Evolutionary conservation across 1,284 basidiomycete species (phyloP).

Genomic region (Rhizoctonia solani): DNA sequence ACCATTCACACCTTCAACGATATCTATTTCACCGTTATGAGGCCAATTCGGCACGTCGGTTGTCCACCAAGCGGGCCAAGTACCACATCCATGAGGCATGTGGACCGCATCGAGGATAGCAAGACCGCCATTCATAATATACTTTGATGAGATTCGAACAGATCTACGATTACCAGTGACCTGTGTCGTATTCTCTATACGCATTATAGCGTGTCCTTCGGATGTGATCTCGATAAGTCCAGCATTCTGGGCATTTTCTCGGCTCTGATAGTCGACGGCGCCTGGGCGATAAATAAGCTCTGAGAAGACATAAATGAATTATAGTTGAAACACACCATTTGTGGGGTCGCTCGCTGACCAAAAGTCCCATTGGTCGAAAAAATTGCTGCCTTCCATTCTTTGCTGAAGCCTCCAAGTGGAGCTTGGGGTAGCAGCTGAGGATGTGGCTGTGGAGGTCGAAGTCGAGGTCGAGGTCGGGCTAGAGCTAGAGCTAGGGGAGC

Average conservation of each 20-base stretch:
- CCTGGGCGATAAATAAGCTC: not conserved
- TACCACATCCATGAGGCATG: conserved; percentile 88
- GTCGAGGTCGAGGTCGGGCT: not conserved
- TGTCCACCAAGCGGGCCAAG: conserved; percentile 65
- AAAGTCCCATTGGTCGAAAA: conserved; percentile 33
- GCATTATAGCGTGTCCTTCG: conserved; percentile 30
- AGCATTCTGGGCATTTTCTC: not conserved
- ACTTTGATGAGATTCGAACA: conserved; percentile 29
- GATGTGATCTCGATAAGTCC: conserved; percentile 27
- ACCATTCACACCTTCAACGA: conserved; percentile 49
- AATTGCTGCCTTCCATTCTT: not conserved
- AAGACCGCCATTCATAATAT: conserved; percentile 44
- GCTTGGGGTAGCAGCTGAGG: not conserved
- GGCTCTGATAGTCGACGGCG: not conserved
- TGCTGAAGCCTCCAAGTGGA: not conserved
- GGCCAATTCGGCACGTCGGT: conserved; percentile 51
- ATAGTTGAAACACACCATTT: not conserved
- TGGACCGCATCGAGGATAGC: conserved; percentile 81
- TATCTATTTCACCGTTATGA: conserved; percentile 57
- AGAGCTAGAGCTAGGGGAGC: too few relatives aligned
- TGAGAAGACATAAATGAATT: not conserved
- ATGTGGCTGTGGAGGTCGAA: not conserved
- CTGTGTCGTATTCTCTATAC: conserved; percentile 27
- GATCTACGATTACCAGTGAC: conserved; percentile 14
- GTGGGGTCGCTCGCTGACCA: conserved; percentile 31